Conservation (phyloP, 345 rosid genomes). For the Ricinus communis region DNA sequence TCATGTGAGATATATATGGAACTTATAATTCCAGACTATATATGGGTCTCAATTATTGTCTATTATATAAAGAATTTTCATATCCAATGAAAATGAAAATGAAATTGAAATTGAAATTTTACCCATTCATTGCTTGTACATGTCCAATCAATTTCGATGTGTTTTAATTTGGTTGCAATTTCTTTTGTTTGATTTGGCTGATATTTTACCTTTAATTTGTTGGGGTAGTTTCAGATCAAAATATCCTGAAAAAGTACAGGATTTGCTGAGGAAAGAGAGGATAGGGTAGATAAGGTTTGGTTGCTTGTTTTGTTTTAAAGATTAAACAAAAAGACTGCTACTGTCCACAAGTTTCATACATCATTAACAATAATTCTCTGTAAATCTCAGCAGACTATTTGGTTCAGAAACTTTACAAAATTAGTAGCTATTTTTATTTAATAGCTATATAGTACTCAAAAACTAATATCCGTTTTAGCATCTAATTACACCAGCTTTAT, state of each 20-base stretch:
- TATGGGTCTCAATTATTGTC: slow-evolving; percentile 8
- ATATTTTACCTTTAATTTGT: background rate
- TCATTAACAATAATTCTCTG: background rate
- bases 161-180: background rate
- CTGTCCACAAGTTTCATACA: background rate
- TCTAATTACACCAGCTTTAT: no score
- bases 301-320: background rate
- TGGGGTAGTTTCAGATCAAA: no score
- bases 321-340: background rate
- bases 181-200: background rate
- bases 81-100: background rate
- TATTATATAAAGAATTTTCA: background rate
- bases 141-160: background rate
- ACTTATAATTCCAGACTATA: background rate
- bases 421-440: no score
- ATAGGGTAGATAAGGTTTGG: slow-evolving; percentile 17
- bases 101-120: no score
- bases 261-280: background rate
- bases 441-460: no score
- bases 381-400: no score
- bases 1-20: background rate
- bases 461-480: no score
- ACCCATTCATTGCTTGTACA: no score
- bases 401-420: no score
- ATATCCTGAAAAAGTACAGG: background rate